Evolutionary conservation across 805 yeast genomes (phyloP), one percentile per base, ranked within the genome.

Genomic region (Wickerhamomyces queroliae): DNA sequence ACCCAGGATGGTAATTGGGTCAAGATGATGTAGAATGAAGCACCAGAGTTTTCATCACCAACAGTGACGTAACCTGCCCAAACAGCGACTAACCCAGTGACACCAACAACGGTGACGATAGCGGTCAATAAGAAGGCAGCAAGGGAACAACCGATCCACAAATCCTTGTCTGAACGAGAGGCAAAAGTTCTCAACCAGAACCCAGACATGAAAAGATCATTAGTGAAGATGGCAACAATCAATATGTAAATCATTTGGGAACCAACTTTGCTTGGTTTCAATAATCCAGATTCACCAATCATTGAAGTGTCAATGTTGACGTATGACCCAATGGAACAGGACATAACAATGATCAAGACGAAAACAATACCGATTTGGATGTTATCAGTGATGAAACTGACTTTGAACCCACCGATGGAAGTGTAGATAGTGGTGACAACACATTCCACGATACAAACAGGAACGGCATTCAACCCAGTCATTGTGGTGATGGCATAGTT

Each of bases 131-230:
- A 72, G 41, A 84, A 58, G 0, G 90, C 73, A 0, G 96, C 95
- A 43, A 90, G 65, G 4, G 80, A 69, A 39, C 89, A 76, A 20
- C 93, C 95, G 48, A 86, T 74, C 59, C 74, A 59, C 51, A 90
- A 70, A 55, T 89, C 96, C 47, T 69, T 75, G 61, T 89, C 78
- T 8, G 87, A 66, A 47, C 76, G 77, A 7, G 95, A 81, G 6
- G 98, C 95, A 67, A 90, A 90, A 1, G 98, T 86, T 55, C 98
- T 72, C 44, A 90, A 66, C 98, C 98, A 90, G 59, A 90, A 89
- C 0, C 96, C 96, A 24, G 95, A 76, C 71, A 90, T 66, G 62
- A 90, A 90, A 57, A 90, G 78, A 57, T 88, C 96, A 54, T 90
- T 90, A 25, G 96, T 85, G 41, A 88, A 74, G 55, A 90, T 84